Evolutionary conservation across 352 stramenopile species (phyloP).

Genomic region (Globisporangium sylvaticum): DNA sequence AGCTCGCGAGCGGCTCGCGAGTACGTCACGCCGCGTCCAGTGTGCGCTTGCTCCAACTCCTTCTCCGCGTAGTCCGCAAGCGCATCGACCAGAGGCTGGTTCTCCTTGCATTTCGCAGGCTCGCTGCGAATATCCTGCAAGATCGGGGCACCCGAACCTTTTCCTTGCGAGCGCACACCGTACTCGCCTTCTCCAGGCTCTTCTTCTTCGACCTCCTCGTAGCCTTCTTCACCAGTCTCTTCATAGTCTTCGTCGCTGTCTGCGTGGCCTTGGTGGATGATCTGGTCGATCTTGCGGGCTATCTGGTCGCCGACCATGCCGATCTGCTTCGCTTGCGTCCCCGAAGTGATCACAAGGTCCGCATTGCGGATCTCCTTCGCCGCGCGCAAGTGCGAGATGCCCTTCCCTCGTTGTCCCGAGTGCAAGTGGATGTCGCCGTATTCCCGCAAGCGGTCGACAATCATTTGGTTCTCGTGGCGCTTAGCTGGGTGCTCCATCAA

Average conservation of each 20-base stretch:
- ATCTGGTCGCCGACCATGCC: slow-evolving; percentile 55
- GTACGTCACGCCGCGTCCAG: slow-evolving; percentile 57
- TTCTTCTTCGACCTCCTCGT: slow-evolving; percentile 27
- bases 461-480: slow-evolving; percentile 55
- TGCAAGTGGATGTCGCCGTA: slow-evolving; percentile 74
- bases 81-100: slow-evolving; percentile 63
- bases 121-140: slow-evolving; percentile 43
- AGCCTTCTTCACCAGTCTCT: slow-evolving; percentile 47
- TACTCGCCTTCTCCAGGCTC: slow-evolving; percentile 12
- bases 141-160: slow-evolving; percentile 31
- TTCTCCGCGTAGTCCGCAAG: slow-evolving; percentile 54
- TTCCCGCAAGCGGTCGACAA: slow-evolving; percentile 61
- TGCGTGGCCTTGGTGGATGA: slow-evolving; percentile 60
- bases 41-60: slow-evolving; percentile 45
- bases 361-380: slow-evolving; percentile 55
- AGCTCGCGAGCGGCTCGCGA: slow-evolving; percentile 58
- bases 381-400: slow-evolving; percentile 74
- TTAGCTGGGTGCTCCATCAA: slow-evolving; percentile 53
- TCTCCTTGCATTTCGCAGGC: slow-evolving; percentile 35
- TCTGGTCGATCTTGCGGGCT: slow-evolving; percentile 72
- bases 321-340: slow-evolving; percentile 48
- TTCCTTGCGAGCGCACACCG: slow-evolving; percentile 7
- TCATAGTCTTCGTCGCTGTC: slow-evolving; percentile 64
- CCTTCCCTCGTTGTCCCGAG: slow-evolving; percentile 56
- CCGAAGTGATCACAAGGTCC: slow-evolving; percentile 45